Evolutionary conservation across 306 rosid species (phyloP), one percentile per base, ranked within the genome.

Genomic region (Sesbania bispinosa): DNA sequence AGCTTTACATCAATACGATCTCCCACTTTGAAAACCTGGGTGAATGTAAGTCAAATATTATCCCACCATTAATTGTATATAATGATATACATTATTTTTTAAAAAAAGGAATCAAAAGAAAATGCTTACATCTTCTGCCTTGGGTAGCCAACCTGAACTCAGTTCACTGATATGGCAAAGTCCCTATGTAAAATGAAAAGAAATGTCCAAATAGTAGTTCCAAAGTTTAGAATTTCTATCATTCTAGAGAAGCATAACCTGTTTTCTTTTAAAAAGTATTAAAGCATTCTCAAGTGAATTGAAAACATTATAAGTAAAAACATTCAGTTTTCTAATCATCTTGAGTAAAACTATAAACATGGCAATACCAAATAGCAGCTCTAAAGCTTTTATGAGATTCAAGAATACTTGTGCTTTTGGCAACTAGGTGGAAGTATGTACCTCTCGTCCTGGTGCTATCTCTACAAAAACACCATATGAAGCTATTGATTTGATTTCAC

Each of bases 391-490:
- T 15, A 35, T 45, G 16, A 42, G 43, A 65, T 62, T 65, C 38
- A 39, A 62, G 66, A 30, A 47, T 6, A 69, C n/a, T 46, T 55
- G 32, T 71, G 77, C 33, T 59, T 75, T 47, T n/a, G 62, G 55
- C 36, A 81, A 72, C 58, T 46, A 29, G 79, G 75, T 65, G 51
- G 45, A 81, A 63, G 41, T 39, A 58, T 64, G 50, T 85, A 85
- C 98, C 98, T 94, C 98, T 71, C 97, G 83, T 24, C 98, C 98
- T 65, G 96, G 95, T 59, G 95, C 92, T 80, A 94, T 94, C 93
- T 94, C 97, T 36, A 94, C 94, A 75, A 94, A 94, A 63, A 53
- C 97, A 74, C 98, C 98, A 52, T 87, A 94, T 30, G 90, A 75
- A 67, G 87, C 81, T 61, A 90, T 81, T 59, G 96, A 79, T 79